Conservation (phyloP, 257 asterid genomes). For the Capsicum rhomboideum region DNA sequence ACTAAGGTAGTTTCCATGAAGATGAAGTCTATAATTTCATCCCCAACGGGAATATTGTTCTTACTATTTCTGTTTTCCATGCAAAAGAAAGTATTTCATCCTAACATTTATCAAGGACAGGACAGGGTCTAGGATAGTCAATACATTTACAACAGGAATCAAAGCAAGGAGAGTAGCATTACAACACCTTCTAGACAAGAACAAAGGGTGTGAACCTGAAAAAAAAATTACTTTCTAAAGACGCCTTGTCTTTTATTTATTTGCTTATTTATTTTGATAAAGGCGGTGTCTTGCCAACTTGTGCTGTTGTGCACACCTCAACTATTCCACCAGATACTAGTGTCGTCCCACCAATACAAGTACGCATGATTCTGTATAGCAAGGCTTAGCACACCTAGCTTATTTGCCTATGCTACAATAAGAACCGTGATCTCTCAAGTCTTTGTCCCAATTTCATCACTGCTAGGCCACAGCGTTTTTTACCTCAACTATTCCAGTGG, state of each 20-base stretch:
- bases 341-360: background rate
- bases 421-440: background rate
- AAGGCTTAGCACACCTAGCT: background rate
- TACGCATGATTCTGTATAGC: background rate
- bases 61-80: background rate
- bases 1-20: background rate
- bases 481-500: too few relatives aligned
- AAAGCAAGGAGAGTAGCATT: background rate
- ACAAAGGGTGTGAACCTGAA: background rate
- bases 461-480: background rate
- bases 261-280: background rate
- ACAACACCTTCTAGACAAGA: background rate
- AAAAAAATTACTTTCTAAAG: background rate
- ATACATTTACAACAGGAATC: background rate
- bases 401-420: background rate
- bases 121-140: background rate
- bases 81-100: background rate
- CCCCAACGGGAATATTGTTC: background rate
- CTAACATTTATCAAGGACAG: background rate
- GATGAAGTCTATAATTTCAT: background rate
- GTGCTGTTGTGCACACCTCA: background rate
- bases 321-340: background rate
- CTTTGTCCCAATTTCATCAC: background rate
- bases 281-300: background rate
- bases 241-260: background rate